phyloP scores from a whole-genome alignment of 2,329 filamentous ascomycete genomes.

The Alternaria dauci region DNA sequence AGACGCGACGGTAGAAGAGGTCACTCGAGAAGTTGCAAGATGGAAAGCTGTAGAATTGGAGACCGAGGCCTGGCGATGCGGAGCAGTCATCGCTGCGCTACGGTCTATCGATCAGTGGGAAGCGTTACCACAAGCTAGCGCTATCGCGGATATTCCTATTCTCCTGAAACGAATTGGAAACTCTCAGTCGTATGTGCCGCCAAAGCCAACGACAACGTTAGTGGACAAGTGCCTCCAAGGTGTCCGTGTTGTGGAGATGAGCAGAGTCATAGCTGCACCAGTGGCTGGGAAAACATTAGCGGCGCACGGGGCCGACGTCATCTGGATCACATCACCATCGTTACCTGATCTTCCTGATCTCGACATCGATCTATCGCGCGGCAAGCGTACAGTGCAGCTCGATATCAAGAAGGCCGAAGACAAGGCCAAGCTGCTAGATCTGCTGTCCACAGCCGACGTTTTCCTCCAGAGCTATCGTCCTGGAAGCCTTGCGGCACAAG shows the following conservation, averaged over 20 bases:
- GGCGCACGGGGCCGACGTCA: conserved; percentile 58
- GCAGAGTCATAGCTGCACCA: conserved; percentile 57
- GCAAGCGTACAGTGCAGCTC: conserved; percentile 58
- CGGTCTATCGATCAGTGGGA: conserved; percentile 64
- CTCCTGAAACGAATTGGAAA: conserved; percentile 49
- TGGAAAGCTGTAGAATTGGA: conserved; percentile 62
- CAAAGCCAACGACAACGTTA: not conserved
- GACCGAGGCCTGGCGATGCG: conserved; percentile 50
- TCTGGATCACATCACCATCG: conserved; percentile 56
- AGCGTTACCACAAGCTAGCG: conserved; percentile 56
- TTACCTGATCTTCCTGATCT: conserved; percentile 53
- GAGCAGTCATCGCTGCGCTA: conserved; percentile 60
- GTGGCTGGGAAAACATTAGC: conserved; percentile 54
- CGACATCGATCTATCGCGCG: conserved; percentile 56
- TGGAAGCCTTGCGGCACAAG: conserved; percentile 56
- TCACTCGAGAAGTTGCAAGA: conserved; percentile 48
- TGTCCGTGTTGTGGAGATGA: conserved; percentile 54
- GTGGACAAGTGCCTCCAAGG: conserved; percentile 50
- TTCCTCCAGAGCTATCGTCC: conserved; percentile 64
- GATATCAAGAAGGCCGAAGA: conserved; percentile 58
- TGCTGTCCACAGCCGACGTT: conserved; percentile 61
- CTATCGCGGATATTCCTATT: conserved; percentile 59
- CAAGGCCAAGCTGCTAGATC: conserved; percentile 50
- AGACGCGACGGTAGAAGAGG: conserved; percentile 49
- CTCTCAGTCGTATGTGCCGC: conserved; percentile 18